These are phyloP conservation scores for Dittrichia graveolens DNA, from an alignment of 129 eudicot species.

Conservation along the genomic window DNA sequence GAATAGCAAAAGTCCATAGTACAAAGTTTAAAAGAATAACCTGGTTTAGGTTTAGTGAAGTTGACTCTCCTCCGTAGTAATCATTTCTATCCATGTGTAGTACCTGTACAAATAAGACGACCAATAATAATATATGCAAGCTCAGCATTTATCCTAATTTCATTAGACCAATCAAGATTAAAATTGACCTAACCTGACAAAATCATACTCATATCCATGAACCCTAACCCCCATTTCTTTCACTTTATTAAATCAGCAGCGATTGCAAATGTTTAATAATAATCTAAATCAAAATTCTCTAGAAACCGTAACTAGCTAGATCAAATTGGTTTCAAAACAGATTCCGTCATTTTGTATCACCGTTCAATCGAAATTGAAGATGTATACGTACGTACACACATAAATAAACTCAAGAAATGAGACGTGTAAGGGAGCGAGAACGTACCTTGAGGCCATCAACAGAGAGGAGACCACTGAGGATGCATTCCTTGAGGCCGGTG, in stretches of 20 bases:
- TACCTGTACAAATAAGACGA: conserved; percentile 44
- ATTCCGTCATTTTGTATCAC: conserved; percentile 6
- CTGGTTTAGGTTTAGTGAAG: conserved; percentile 62
- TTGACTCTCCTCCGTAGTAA: conserved; percentile 75
- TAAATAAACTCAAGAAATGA: neutral
- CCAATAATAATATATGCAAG: neutral
- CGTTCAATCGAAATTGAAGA: conserved; percentile 5
- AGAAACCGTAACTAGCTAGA: conserved; percentile 6
- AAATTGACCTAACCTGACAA: conserved; percentile 5
- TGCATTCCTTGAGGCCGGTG: conserved; percentile 74
- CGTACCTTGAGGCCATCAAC: conserved; percentile 49
- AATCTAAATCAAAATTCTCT: conserved; percentile 2
- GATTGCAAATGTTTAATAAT: neutral
- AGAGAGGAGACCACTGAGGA: conserved; percentile 69
- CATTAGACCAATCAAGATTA: neutral
- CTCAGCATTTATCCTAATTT: neutral
- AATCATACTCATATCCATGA: neutral
- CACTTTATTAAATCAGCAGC: neutral
- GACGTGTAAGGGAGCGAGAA: neutral
- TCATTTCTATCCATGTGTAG: conserved; percentile 76
- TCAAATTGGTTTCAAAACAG: neutral
- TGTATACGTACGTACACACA: neutral
- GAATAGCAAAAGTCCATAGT: neutral
- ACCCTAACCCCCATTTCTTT: neutral
- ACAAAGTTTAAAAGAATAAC: conserved; percentile 4